Base-by-base conservation (phyloP, 2,329 filamentous ascomycete genomes). In the Colletotrichum salicis region DNA sequence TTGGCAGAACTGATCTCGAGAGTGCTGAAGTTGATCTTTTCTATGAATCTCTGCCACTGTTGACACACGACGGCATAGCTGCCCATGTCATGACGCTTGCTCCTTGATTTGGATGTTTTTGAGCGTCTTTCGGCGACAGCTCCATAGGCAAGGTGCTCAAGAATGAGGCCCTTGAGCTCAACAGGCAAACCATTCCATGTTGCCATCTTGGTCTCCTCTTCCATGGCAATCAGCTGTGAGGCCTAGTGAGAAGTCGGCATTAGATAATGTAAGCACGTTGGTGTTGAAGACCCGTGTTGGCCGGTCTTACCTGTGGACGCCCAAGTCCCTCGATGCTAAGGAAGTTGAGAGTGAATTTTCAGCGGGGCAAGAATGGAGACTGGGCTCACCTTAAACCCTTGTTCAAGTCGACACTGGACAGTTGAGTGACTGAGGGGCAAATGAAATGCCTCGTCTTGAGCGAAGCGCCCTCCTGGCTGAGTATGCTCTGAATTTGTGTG, bases 41-140 rank as follows among this genome's bases (percentile, higher is more conserved):
- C 78, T 41, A 78, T 73, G 41, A 73, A 67, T 3, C 71, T 72
- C 22, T 77, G 77, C 78, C 78, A 79, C 35, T 77, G 74, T 41
- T 60, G 59, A 64, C 76, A 77, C 35, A 79, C 77, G 7, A 76
- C 73, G n/a, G 77, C 77, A 51, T 77, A 77, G 55, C 73, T 72
- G 27, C 76, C 65, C 70, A 72, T 72, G 60, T 69, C 70, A 57
- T 69, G 65, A 55, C 70, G 70, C 19, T 51, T 59, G 58, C 45
- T 37, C 60, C 64, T 72, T 19, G 41, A 33, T 60, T 52, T 57
- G 45, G 52, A 69, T 12, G 54, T 57, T 51, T 60, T 72, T 33
- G 59, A 59, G 27, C 54, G 33, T 27, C 59, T 41, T 52, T 69
- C 59, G 29, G 35, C 55, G 22, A 70, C 59, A 27, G 70, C 70